phyloP scores from a whole-genome alignment of 257 asterid species.

The Nicotiana noctiflora region DNA sequence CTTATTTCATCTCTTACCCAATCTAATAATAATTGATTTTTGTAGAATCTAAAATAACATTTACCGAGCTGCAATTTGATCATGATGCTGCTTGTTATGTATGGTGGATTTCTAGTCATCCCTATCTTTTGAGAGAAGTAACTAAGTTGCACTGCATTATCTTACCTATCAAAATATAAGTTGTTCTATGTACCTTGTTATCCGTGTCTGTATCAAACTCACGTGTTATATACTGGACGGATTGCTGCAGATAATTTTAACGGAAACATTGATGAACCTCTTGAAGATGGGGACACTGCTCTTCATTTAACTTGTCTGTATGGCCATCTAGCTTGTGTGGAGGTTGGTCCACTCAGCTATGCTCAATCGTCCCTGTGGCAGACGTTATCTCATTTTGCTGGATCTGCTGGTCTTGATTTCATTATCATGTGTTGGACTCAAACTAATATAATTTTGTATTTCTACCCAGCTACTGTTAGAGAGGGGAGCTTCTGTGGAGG shows the following conservation, averaged over 20 bases:
- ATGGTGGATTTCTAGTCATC: neutral
- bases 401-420: slow-evolving; percentile 4
- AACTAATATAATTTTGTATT: neutral
- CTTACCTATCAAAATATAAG: neutral
- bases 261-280: slow-evolving; percentile 61
- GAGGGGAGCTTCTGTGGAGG: slow-evolving; percentile 65
- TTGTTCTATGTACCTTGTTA: neutral
- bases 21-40: neutral
- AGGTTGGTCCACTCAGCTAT: slow-evolving; percentile 31
- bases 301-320: slow-evolving; percentile 87
- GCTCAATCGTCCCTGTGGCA: neutral
- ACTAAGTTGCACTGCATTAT: neutral
- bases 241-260: slow-evolving; percentile 41
- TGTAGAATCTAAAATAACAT: neutral
- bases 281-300: slow-evolving; percentile 91
- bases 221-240: slow-evolving; percentile 12
- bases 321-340: slow-evolving; percentile 73
- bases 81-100: neutral
- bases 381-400: neutral
- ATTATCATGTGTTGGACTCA: neutral
- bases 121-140: neutral
- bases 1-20: neutral
- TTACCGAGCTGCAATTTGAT: neutral
- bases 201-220: neutral
- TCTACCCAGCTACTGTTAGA: slow-evolving; percentile 57